Conservation (phyloP, 2,329 filamentous ascomycete genomes). For the Rhynchosporium graminicola region DNA sequence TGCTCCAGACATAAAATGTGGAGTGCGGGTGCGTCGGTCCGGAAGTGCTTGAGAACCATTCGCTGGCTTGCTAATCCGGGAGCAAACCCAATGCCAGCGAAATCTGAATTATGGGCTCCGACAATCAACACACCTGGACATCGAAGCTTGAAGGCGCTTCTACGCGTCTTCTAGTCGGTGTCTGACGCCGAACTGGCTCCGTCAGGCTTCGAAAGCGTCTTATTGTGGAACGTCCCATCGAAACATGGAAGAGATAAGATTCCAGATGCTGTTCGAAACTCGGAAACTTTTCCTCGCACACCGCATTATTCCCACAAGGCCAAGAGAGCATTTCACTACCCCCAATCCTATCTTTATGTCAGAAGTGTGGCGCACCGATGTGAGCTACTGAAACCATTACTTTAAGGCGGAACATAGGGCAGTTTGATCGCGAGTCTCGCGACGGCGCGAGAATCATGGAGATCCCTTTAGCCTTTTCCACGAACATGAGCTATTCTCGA, state of each 20-base stretch:
- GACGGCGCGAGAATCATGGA: neutral
- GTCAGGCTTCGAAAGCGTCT: conserved; percentile 1
- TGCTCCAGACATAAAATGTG: no score
- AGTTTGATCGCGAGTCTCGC: conserved; percentile 5
- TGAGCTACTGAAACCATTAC: neutral
- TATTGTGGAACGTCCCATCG: neutral
- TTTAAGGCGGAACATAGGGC: neutral
- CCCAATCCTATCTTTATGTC: neutral
- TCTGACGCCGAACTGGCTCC: neutral
- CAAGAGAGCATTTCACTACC: neutral
- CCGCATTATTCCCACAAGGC: neutral
- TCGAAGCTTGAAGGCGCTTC: neutral
- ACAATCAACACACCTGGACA: no score
- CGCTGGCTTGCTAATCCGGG: no score
- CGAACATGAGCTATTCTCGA: conserved; percentile 1
- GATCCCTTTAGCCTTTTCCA: conserved; percentile 2
- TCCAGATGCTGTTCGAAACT: neutral
- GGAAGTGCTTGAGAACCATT: no score
- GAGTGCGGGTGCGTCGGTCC: no score
- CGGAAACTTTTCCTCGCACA: neutral
- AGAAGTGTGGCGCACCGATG: neutral
- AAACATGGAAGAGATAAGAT: neutral
- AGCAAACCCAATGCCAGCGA: no score
- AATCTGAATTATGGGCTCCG: no score
- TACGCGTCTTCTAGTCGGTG: neutral